phyloP scores from a whole-genome alignment of 1,284 basidiomycete species.

The Apiotrichum montevideense region DNA sequence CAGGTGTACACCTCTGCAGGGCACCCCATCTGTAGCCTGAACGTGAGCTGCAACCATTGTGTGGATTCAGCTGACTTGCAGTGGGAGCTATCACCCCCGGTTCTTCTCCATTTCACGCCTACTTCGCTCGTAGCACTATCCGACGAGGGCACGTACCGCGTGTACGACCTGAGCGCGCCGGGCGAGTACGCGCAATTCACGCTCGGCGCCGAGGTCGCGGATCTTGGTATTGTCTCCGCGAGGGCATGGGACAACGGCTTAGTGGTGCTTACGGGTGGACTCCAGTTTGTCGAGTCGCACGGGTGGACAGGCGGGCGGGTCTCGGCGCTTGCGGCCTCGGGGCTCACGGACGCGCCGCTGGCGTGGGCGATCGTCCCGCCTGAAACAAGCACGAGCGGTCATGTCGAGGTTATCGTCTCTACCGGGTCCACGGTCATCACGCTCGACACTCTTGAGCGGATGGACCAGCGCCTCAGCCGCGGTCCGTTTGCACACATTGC shows the following conservation, averaged over 20 bases:
- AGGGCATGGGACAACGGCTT: slow-evolving; percentile 78
- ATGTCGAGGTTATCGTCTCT: slow-evolving; percentile 77
- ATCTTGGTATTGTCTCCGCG: slow-evolving; percentile 79
- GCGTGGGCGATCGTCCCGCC: slow-evolving; percentile 82
- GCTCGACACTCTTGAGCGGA: slow-evolving; percentile 75
- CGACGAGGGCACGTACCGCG: slow-evolving; percentile 83
- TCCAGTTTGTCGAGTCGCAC: slow-evolving; percentile 75
- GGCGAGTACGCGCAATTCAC: slow-evolving; percentile 78
- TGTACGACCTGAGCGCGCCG: slow-evolving; percentile 71
- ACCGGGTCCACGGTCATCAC: slow-evolving; percentile 66
- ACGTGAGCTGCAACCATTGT: slow-evolving; percentile 17
- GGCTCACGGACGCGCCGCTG: slow-evolving; percentile 65
- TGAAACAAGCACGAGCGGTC: slow-evolving; percentile 74
- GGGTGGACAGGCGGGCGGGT: slow-evolving; percentile 68
- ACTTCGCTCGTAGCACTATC: slow-evolving; percentile 79
- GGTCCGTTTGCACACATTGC: slow-evolving; percentile 84
- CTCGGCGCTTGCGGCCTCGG: slow-evolving; percentile 61
- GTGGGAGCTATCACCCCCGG: slow-evolving; percentile 40
- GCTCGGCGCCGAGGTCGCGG: slow-evolving; percentile 74
- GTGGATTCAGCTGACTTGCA: slow-evolving; percentile 14
- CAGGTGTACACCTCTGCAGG: slow-evolving; percentile 51
- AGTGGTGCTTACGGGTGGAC: slow-evolving; percentile 72
- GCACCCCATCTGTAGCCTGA: slow-evolving; percentile 47
- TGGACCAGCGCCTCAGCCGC: slow-evolving; percentile 76
- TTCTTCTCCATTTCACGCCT: slow-evolving; percentile 34